phyloP scores from a whole-genome alignment of 345 rosid genomes.

The Sonneratia alba region DNA sequence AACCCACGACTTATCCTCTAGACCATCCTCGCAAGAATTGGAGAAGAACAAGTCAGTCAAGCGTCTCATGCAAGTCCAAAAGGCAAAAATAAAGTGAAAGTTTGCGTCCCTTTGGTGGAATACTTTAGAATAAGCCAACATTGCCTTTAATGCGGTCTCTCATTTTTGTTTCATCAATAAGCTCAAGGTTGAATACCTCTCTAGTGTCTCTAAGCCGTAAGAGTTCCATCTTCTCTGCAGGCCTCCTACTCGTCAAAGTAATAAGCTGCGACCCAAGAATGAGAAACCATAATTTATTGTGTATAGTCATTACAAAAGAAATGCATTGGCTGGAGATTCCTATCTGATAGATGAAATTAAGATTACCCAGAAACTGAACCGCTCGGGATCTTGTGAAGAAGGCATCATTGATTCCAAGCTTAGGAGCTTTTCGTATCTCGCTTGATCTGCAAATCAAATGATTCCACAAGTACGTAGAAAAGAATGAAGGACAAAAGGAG shows the following conservation, averaged over 20 bases:
- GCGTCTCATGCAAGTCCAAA: neutral
- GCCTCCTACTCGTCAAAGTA: constrained; percentile 67
- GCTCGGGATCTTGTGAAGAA: constrained; percentile 63
- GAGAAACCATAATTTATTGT: neutral
- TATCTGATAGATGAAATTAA: neutral
- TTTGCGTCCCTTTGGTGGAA: too few species aligned
- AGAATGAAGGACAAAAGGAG: too few species aligned
- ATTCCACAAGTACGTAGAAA: neutral
- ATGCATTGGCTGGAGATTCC: neutral
- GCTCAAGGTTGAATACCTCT: constrained; percentile 46
- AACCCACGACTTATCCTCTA: constrained; percentile 83
- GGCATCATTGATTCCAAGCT: constrained; percentile 84
- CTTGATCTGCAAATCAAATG: constrained; percentile 38
- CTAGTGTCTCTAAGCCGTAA: constrained; percentile 66
- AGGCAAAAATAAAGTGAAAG: too few species aligned
- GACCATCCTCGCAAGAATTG: constrained; percentile 5
- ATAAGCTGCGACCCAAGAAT: constrained; percentile 49
- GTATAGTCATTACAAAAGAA: neutral
- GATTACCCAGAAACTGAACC: constrained; percentile 91
- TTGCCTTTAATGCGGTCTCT: too few species aligned
- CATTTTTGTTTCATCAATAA: too few species aligned
- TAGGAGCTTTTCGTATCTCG: constrained; percentile 51
- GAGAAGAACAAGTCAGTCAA: constrained; percentile 1
- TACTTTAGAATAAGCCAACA: too few species aligned
- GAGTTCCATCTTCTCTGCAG: constrained; percentile 77